Evolutionary conservation across 495 filamentous ascomycete species (phyloP).

Genomic region (Xylaria castorea): DNA sequence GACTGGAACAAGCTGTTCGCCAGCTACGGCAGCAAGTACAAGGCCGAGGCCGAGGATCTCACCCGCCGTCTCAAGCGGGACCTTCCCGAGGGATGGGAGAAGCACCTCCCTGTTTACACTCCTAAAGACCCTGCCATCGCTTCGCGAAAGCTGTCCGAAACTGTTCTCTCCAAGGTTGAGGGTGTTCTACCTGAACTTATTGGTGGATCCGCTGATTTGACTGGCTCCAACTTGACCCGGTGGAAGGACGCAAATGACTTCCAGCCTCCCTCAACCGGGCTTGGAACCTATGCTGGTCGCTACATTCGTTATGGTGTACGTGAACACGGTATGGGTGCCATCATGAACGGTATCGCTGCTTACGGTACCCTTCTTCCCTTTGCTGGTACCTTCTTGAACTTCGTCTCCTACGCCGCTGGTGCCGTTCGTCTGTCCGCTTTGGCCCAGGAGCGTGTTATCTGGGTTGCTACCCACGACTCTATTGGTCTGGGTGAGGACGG

Average conservation of each 20-base stretch:
- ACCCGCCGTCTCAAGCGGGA: slow-evolving; percentile 79
- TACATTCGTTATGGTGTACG: slow-evolving; percentile 98
- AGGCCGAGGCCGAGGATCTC: slow-evolving; percentile 79
- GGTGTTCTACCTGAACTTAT: slow-evolving; percentile 84
- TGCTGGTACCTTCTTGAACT: slow-evolving; percentile 98
- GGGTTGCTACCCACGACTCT: slow-evolving; percentile 98
- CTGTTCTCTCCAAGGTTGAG: slow-evolving; percentile 88
- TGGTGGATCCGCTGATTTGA: slow-evolving; percentile 96
- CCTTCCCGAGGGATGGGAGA: slow-evolving; percentile 97
- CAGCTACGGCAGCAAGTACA: slow-evolving; percentile 81
- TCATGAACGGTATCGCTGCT: slow-evolving; percentile 96
- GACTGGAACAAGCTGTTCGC: slow-evolving; percentile 95
- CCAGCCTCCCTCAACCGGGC: slow-evolving; percentile 83
- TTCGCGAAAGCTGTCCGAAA: slow-evolving; percentile 94
- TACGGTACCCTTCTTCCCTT: slow-evolving; percentile 96
- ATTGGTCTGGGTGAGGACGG: slow-evolving; percentile 99
- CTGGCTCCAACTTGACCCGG: slow-evolving; percentile 96
- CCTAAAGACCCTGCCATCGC: slow-evolving; percentile 83
- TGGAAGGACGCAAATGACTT: slow-evolving; percentile 98
- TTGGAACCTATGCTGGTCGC: slow-evolving; percentile 88
- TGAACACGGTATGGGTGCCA: slow-evolving; percentile 96
- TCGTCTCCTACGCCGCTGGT: slow-evolving; percentile 97
- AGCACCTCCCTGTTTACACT: slow-evolving; percentile 90
- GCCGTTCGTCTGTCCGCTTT: slow-evolving; percentile 92
- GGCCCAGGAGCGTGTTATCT: slow-evolving; percentile 90